Evolutionary conservation across 1,139 yeast genomes (phyloP), one percentile per base, ranked within the genome.

Genomic region (Taphrina deformans): DNA sequence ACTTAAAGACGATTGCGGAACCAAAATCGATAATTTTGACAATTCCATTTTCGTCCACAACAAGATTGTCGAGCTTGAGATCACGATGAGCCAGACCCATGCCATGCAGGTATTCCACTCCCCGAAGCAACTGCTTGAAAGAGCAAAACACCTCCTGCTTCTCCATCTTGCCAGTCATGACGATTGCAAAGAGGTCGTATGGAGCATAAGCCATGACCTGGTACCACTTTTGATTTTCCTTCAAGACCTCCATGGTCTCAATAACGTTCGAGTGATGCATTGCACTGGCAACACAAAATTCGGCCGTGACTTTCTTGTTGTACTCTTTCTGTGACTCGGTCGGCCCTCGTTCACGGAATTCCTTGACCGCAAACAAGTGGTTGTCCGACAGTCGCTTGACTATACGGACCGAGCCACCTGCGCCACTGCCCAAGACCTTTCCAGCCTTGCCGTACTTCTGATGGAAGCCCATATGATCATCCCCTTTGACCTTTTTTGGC

Each of bases 201-300:
- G 97, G 97, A 67, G 97, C 95, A 74, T 89, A 95, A 75, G 95
- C 99, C 99, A 95, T 93, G 59, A 95, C 92, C 76, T 95, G 97
- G 75, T 86, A 93, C 73, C 89, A 89, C 70, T 91, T 84, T 68
- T 86, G 89, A 70, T 86, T 87, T 72, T 91, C 97, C 72, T 89
- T 88, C 66, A 92, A 85, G 46, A 93, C 90, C 75, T 95, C 99
- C 67, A 93, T 82, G 0, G 99, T 93, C 75, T 92, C 95, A 72
- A 93, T 91, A 70, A 93, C 86, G 75, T 93, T 92, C 18, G 97
- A 93, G 76, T 93, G 98, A 72, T 89, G 93, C 70, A 93, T 80
- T 3, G 99, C 90, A 6, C 97, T 91, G 0, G 99, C 99, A 69
- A 95, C 90, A 77, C 98, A 92, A 76, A 89, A 93, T 77, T 95